Evolutionary conservation across 192 early-diverging fungal species (phyloP), one percentile per base, ranked within the genome.

Genomic region (Coemansia sp.): DNA sequence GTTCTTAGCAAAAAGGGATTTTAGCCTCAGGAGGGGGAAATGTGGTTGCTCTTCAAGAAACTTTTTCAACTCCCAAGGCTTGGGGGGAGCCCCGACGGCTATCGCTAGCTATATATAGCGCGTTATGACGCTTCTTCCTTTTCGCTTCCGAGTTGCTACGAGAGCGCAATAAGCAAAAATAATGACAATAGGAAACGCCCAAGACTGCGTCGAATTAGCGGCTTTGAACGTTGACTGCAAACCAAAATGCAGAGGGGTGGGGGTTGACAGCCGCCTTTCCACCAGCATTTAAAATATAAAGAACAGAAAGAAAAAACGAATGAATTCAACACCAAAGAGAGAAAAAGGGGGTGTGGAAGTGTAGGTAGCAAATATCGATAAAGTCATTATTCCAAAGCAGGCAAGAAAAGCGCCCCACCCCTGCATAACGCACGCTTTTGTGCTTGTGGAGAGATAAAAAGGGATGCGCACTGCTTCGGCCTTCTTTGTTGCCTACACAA

Each of bases 161-260:
- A 48, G 45, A 48, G 45, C n/a, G n/a, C 19, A 25, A 48, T 48
- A 48, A 48, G 45, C 34, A 48, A 48, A 25, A 25, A 48, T 20
- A 3, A 22, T 6, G 25, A 48, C 6, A 48, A 25, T 48, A 48
- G 34, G 34, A 48, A 48, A 48, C 3, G 23, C 22, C 45, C 7
- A 48, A 48, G 45, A 48, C 36, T 41, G 55, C 55, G 25, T 36
- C 11, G 55, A 41, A 57, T 40, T 40, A 57, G 55, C 55, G 55
- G 22, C 45, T 48, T 4, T 22, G 29, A 15, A 19, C 30, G 52
- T 54, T 54, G 52, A 54, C 52, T 54, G 52, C 52, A 54, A 48
- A 23, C 7, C 23, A 7, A 20, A 48, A 33, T 33, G 52, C 52
- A 54, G 52, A 8, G 29, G 52, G 7, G 50, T 22, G 17, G 29